phyloP scores from a whole-genome alignment of 2,329 filamentous ascomycete species.

The Neurospora crassa region DNA sequence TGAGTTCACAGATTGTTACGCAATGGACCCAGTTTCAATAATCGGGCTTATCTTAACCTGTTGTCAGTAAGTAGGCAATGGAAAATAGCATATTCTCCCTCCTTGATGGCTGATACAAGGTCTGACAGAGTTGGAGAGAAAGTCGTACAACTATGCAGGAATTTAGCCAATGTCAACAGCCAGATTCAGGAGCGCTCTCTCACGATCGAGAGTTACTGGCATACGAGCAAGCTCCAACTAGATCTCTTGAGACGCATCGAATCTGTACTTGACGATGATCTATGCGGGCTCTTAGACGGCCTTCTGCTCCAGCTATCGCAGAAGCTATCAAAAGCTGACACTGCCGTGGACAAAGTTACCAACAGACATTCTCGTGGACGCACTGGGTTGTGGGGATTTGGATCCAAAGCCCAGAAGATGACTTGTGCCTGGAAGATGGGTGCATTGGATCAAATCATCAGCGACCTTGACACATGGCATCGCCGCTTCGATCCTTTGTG shows the following conservation, averaged over 20 bases:
- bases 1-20: too few relatives aligned
- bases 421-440: constrained; percentile 12
- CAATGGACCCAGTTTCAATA: too few relatives aligned
- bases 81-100: too few relatives aligned
- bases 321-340: not conserved
- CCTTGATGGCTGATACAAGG: not conserved
- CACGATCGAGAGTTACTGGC: not conserved
- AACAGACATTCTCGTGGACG: not conserved
- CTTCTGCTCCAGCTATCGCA: not conserved
- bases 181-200: not conserved
- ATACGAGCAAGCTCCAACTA: not conserved
- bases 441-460: constrained; percentile 12
- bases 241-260: not conserved
- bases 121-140: not conserved
- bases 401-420: constrained; percentile 3
- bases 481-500: constrained; percentile 14
- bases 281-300: not conserved
- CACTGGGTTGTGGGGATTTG: not conserved
- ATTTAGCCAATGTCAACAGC: not conserved
- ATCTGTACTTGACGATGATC: not conserved
- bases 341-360: not conserved
- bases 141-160: not conserved
- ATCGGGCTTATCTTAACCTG: too few relatives aligned
- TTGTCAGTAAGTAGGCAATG: too few relatives aligned
- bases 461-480: constrained; percentile 18